These are phyloP conservation scores for Trichoderma koningii DNA, from an alignment of 2,329 filamentous ascomycete genomes.

Conservation along the genomic window DNA sequence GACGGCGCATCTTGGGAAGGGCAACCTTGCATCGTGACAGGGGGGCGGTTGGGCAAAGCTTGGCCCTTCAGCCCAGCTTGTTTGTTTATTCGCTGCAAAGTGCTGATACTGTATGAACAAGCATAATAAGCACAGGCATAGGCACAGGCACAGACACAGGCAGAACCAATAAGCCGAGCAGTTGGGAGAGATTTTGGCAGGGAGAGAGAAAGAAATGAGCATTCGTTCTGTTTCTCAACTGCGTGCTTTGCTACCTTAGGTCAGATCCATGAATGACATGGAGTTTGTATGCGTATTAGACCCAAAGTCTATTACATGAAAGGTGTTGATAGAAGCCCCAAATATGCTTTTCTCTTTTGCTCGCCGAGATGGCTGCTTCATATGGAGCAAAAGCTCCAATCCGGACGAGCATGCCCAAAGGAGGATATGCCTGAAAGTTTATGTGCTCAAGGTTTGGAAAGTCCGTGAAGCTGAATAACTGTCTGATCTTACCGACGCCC, in stretches of 20 bases:
- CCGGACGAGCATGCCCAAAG: background rate
- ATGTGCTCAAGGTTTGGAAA: too few relatives aligned
- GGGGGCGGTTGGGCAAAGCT: constrained; percentile 23
- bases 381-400: constrained; percentile 2
- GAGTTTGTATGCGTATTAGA: background rate
- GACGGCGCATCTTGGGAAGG: constrained; percentile 25
- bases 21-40: constrained; percentile 26
- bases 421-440: background rate
- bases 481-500: background rate
- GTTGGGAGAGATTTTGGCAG: too few relatives aligned
- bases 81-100: constrained; percentile 2
- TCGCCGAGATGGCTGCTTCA: constrained; percentile 8
- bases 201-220: too few relatives aligned
- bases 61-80: constrained; percentile 24
- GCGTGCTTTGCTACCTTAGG: too few relatives aligned
- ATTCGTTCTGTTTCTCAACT: too few relatives aligned
- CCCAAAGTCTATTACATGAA: constrained; percentile 18
- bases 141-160: background rate
- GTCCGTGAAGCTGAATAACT: too few relatives aligned
- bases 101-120: background rate
- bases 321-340: constrained; percentile 8
- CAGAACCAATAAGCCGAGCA: background rate
- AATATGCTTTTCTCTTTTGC: constrained; percentile 13
- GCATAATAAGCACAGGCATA: background rate
- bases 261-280: too few relatives aligned